A percentile compares a stretch with the other conserved stretches of the same genome.
Evolutionary conservation across 306 rosid genomes (phyloP).

Genomic region (Malus sieversii): DNA sequence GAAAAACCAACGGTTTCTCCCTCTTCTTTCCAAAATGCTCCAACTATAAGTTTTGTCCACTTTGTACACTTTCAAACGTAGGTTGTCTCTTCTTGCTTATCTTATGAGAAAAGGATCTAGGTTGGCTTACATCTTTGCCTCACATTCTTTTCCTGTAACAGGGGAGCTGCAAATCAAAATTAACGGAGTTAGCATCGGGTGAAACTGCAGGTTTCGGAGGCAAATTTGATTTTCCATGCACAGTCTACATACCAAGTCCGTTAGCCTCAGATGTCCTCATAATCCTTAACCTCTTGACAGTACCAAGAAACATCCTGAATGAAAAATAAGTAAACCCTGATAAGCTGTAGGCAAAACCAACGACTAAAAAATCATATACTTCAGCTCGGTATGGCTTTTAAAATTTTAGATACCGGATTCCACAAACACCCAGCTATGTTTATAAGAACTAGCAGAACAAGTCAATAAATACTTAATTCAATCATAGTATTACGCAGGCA

Average conservation of each 20-base stretch:
- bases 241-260: conserved; percentile 53
- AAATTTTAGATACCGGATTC: background rate
- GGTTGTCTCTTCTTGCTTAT: conserved; percentile 20
- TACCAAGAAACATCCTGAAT: conserved; percentile 74
- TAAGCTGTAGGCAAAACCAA: background rate
- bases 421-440: background rate
- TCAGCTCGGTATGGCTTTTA: background rate
- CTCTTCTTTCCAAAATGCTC: conserved; percentile 34
- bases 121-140: conserved; percentile 47
- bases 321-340: background rate
- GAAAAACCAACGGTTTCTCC: conserved; percentile 17
- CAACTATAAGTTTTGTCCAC: conserved; percentile 21
- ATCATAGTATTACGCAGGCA: background rate
- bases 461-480: background rate
- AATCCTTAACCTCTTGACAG: conserved; percentile 83
- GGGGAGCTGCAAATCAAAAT: conserved; percentile 51
- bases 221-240: background rate
- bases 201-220: background rate
- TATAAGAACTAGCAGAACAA: background rate
- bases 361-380: background rate
- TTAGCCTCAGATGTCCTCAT: conserved; percentile 78
- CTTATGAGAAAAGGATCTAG: conserved; percentile 27
- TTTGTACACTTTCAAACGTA: conserved; percentile 23
- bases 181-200: conserved; percentile 4
- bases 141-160: conserved; percentile 54